Evolutionary conservation across 495 filamentous ascomycete species (phyloP).

Genomic region (Podospora fimiseda): DNA sequence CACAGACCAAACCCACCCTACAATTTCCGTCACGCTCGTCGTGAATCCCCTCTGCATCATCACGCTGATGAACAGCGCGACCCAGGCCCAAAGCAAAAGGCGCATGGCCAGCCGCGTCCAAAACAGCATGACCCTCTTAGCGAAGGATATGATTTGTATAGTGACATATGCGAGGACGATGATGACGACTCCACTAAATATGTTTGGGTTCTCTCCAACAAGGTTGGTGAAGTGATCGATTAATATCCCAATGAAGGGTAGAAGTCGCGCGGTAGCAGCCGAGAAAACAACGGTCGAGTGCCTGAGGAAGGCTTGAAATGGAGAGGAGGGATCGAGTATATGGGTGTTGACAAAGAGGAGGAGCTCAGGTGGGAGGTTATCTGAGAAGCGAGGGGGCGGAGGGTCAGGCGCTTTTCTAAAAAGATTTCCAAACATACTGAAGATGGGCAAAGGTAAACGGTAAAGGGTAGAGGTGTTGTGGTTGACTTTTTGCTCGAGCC

Average conservation of each 20-base stretch:
- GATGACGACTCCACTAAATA: conserved; percentile 42
- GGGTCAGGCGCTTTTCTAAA: too few relatives aligned
- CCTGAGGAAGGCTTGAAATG: conserved; percentile 22
- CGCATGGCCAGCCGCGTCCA: conserved; percentile 59
- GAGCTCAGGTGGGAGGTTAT: conserved; percentile 18
- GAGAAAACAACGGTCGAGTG: not conserved
- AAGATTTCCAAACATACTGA: too few relatives aligned
- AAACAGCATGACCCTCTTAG: conserved; percentile 62
- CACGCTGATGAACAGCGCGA: conserved; percentile 46
- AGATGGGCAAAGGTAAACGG: too few relatives aligned
- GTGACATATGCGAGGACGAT: not conserved
- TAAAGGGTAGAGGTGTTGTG: too few relatives aligned
- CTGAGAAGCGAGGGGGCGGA: too few relatives aligned
- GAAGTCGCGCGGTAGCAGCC: not conserved
- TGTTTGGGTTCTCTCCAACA: conserved; percentile 46
- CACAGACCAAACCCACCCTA: not conserved
- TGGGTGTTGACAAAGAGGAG: conserved; percentile 36
- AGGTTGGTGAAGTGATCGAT: conserved; percentile 33
- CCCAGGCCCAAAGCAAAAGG: conserved; percentile 51
- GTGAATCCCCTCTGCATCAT: conserved; percentile 61
- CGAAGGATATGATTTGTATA: conserved; percentile 57
- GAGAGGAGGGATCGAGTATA: conserved; percentile 30
- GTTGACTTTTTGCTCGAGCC: too few relatives aligned
- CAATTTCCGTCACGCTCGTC: conserved; percentile 49
- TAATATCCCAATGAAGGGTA: conserved; percentile 17